A percentile compares a stretch with the other conserved stretches of the same genome.
These are phyloP conservation scores for Nicotiana undulata DNA, from an alignment of 257 asterid genomes.

Conservation along the genomic window DNA sequence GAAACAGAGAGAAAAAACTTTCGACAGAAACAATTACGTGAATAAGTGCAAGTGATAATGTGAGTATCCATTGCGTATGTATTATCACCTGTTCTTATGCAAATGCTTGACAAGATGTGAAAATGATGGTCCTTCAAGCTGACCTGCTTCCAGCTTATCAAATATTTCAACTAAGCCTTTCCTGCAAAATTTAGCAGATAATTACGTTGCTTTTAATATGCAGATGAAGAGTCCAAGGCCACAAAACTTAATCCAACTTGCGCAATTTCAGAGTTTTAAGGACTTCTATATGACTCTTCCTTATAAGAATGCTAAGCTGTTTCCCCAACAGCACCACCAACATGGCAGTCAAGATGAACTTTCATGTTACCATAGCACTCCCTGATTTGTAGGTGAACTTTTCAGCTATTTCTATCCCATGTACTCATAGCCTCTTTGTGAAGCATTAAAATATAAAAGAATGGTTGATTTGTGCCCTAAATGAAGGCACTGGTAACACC, in stretches of 20 bases:
- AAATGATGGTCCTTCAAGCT: conserved; percentile 41
- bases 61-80: neutral
- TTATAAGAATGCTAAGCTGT: neutral
- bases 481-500: neutral
- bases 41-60: neutral
- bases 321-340: neutral
- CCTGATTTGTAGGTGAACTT: neutral
- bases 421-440: neutral
- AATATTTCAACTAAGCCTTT: conserved; percentile 70
- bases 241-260: neutral
- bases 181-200: conserved; percentile 38
- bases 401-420: neutral
- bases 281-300: neutral
- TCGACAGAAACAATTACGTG: neutral
- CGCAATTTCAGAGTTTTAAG: neutral
- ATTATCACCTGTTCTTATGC: conserved; percentile 61
- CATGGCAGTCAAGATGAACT: neutral
- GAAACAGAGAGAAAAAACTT: neutral
- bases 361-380: neutral
- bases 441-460: neutral
- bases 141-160: conserved; percentile 66
- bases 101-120: conserved; percentile 50
- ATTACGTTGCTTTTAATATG: neutral
- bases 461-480: neutral
- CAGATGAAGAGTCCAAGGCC: neutral